Percentiles rank a stretch among this genome's conserved stretches.
These are phyloP conservation scores for Posidonia australis DNA, from an alignment of 106 monocot species.

Conservation along the genomic window DNA sequence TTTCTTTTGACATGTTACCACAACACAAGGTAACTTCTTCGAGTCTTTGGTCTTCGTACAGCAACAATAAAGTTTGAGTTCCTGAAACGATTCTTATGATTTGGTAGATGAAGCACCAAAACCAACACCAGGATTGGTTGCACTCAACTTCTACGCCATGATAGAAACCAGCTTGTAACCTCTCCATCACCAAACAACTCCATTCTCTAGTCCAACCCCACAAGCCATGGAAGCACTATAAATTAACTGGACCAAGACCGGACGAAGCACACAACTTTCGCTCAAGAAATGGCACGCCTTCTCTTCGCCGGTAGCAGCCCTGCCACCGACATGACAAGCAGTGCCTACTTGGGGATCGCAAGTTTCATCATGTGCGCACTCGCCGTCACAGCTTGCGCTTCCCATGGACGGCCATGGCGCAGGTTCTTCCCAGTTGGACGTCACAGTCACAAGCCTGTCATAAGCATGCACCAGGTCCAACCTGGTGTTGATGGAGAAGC, in stretches of 20 bases:
- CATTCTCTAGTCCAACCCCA: not conserved
- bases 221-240: not conserved
- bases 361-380: conserved; percentile 3
- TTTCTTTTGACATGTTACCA: too few species aligned
- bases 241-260: not conserved
- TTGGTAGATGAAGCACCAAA: too few species aligned
- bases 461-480: conserved; percentile 6
- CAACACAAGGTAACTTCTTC: too few species aligned
- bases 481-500: conserved; percentile 10
- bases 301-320: not conserved
- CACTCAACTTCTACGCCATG: conserved; percentile 1
- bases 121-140: not conserved
- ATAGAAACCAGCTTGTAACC: not conserved
- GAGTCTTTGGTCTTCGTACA: too few species aligned
- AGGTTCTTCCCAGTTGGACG: not conserved
- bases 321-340: not conserved
- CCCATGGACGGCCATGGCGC: not conserved
- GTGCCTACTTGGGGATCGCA: not conserved
- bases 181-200: not conserved
- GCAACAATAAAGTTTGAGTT: too few species aligned
- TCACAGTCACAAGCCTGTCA: not conserved
- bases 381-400: conserved; percentile 4
- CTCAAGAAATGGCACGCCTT: conserved; percentile 6
- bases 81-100: too few species aligned
- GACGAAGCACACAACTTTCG: not conserved